Base-by-base conservation (phyloP, 2,329 filamentous ascomycete genomes). In the Alternaria tenuissima region DNA sequence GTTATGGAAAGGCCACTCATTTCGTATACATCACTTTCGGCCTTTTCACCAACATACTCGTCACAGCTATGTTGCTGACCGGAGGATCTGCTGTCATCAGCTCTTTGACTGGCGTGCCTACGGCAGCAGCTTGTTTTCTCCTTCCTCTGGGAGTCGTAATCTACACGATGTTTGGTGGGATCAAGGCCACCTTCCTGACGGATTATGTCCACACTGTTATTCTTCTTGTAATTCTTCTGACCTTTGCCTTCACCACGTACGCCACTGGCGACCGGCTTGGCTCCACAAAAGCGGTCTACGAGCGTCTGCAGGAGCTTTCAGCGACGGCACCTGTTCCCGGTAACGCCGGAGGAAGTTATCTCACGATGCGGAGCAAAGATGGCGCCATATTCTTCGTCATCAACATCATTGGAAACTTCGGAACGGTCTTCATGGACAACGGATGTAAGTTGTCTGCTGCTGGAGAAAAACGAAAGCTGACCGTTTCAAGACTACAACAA, bases 341-440 rank as follows among this genome's bases (percentile, higher is more conserved):
- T 4, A 96, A 96, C 75, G 85, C 88, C 0, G 76, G 72, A 5
- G 93, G 93, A 26, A 93, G 89, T 73, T 97, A 96, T 68, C 81
- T 97, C n/a, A 96, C 93, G 0, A 95, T 97, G 92, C 83, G 86
- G 59, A 93, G 90, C 4, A 86, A 86, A 57, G 89, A 94, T 67
- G 93, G 93, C 3, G 91, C 87, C 36, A 92, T 95, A 52, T 96
- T 96, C 82, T 96, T 96, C 76, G 88, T 96, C 26, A 96, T 96
- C 80, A 96, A 96, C 79, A 89, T 92, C 39, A 89, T 94, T 46
- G 92, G 92, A 34, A 94, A 93, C 79, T 95, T 94, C 57, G 90
- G 83, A 3, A 93, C 91, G 0, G 91, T 95, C 3, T 96, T 96
- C 81, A 84, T 93, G 52, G 93, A 96, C 72, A 94, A 94, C 63